Evolutionary conservation across 345 rosid species (phyloP).

Genomic region (Passiflora organensis): DNA sequence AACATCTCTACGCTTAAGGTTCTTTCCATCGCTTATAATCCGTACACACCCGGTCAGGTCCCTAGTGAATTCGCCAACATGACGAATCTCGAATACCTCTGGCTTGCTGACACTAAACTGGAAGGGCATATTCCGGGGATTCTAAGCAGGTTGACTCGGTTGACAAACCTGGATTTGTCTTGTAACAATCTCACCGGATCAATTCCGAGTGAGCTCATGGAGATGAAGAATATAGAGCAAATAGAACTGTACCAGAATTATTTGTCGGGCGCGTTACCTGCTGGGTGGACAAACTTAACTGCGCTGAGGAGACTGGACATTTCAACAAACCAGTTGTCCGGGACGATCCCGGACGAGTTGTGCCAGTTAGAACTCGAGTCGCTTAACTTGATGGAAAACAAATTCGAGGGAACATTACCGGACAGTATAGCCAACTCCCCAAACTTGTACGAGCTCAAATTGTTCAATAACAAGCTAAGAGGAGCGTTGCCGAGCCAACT

Average conservation of each 20-base stretch:
- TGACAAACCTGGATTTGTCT: background rate
- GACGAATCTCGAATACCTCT: slow-evolving; percentile 50
- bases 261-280: slow-evolving; percentile 59
- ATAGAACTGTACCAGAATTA: slow-evolving; percentile 74
- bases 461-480: slow-evolving; percentile 66
- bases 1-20: slow-evolving; percentile 53
- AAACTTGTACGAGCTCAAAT: slow-evolving; percentile 47
- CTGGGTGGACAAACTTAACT: slow-evolving; percentile 45
- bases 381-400: slow-evolving; percentile 57
- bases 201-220: slow-evolving; percentile 40
- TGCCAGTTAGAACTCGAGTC: slow-evolving; percentile 55
- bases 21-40: slow-evolving; percentile 57
- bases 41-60: slow-evolving; percentile 40
- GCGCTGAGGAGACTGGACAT: slow-evolving; percentile 48
- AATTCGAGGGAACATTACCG: slow-evolving; percentile 65
- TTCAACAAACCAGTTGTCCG: slow-evolving; percentile 55
- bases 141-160: background rate
- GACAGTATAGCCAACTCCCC: slow-evolving; percentile 55
- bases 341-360: slow-evolving; percentile 59
- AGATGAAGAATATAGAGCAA: slow-evolving; percentile 43
- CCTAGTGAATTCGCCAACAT: slow-evolving; percentile 52
- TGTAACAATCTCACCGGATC: slow-evolving; percentile 37
- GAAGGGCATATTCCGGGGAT: slow-evolving; percentile 57
- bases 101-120: slow-evolving; percentile 50
- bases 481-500: slow-evolving; percentile 61